Conservation (phyloP, 208 protist species). For the Tetramitus jugosus region DNA sequence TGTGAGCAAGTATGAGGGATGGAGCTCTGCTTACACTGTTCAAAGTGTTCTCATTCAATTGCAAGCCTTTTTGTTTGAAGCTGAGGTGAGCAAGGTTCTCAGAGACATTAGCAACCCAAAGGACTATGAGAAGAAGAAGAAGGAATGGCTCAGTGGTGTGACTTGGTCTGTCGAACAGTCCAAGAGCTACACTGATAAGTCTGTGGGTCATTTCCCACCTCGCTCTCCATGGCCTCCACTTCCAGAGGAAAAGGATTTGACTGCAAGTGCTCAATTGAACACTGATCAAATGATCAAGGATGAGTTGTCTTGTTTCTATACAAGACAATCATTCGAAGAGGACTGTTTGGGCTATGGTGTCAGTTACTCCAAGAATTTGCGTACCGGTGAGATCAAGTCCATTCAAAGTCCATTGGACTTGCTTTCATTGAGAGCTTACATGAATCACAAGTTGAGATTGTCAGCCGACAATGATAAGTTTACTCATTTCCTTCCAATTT, state of each 20-base stretch:
- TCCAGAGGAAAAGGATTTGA: slow-evolving; percentile 11
- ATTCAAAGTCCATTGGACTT: slow-evolving; percentile 15
- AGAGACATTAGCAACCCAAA: slow-evolving; percentile 2
- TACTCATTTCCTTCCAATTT: slow-evolving; percentile 43
- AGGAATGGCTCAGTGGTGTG: slow-evolving; percentile 3
- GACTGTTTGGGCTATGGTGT: slow-evolving; percentile 38
- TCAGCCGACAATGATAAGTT: slow-evolving; percentile 31
- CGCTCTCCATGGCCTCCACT: slow-evolving; percentile 25
- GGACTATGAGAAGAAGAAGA: slow-evolving; percentile 24
- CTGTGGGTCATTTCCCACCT: slow-evolving; percentile 7
- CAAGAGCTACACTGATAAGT: slow-evolving; percentile 20
- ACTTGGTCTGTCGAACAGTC: slow-evolving; percentile 14
- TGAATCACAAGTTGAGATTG: slow-evolving; percentile 33
- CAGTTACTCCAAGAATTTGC: slow-evolving; percentile 21
- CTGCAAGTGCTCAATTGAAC: background rate
- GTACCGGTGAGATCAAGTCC: slow-evolving; percentile 24
- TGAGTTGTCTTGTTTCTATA: slow-evolving; percentile 35
- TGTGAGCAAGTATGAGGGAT: slow-evolving; percentile 23
- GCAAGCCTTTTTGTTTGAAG: slow-evolving; percentile 30
- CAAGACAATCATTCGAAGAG: slow-evolving; percentile 32
- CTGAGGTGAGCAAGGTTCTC: background rate
- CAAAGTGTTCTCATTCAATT: slow-evolving; percentile 39
- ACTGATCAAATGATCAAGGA: slow-evolving; percentile 1
- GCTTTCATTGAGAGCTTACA: slow-evolving; percentile 27
- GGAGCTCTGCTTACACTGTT: slow-evolving; percentile 37